Evolutionary conservation across 2,329 filamentous ascomycete species (phyloP).

Genomic region (Apiospora sp.): DNA sequence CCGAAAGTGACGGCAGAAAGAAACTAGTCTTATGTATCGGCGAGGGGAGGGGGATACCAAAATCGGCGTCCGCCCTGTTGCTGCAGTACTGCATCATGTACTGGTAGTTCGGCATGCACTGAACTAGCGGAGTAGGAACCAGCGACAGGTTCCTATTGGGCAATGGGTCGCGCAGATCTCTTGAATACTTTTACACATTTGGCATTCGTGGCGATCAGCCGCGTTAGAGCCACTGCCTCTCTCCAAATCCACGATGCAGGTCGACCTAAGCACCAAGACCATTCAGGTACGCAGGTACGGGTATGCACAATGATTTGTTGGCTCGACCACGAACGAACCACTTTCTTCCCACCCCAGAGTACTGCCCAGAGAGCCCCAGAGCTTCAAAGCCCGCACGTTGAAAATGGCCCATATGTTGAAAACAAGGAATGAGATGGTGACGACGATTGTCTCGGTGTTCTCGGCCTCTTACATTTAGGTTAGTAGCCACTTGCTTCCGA

Average conservation of each 20-base stretch:
- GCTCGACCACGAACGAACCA: background rate
- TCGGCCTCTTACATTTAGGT: conserved; percentile 20
- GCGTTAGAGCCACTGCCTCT: conserved; percentile 6
- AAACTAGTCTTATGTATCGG: background rate
- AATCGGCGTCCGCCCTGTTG: background rate
- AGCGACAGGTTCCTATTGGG: conserved; percentile 5
- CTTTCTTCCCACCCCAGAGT: background rate
- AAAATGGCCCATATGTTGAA: background rate
- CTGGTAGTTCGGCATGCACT: conserved; percentile 3
- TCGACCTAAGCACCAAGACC: background rate
- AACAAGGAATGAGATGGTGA: conserved; percentile 15
- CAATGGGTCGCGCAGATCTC: conserved; percentile 10
- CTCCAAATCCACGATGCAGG: conserved; percentile 1
- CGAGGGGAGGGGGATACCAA: background rate
- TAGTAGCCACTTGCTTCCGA: conserved; percentile 19
- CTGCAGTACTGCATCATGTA: background rate
- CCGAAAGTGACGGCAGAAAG: conserved; percentile 8
- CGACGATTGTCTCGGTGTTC: conserved; percentile 23
- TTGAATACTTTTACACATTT: conserved; percentile 1
- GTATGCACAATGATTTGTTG: background rate
- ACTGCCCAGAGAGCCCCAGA: too few relatives aligned
- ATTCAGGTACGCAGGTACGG: background rate
- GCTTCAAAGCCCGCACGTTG: background rate
- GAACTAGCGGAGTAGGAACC: background rate
- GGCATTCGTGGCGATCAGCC: conserved; percentile 23